Conservation (phyloP, 2,329 filamentous ascomycete species). For the Arthrobotrys conoides region DNA sequence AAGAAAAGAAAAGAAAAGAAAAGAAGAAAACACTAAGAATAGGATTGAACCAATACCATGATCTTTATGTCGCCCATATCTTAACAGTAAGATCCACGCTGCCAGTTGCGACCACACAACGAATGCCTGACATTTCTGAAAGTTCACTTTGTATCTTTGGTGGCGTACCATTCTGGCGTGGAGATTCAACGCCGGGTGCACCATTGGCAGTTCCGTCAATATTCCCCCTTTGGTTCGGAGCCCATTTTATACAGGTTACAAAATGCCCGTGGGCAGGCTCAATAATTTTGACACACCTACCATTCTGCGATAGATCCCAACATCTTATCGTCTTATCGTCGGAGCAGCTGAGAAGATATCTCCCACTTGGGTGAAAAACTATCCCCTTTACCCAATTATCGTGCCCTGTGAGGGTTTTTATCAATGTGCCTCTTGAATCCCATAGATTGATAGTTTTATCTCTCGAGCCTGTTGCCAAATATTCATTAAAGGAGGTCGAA, state of each 20-base stretch:
- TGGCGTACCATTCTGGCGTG: conserved; percentile 70
- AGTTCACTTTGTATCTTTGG: conserved; percentile 66
- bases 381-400: conserved; percentile 93
- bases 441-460: conserved; percentile 93
- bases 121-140: conserved; percentile 75
- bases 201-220: conserved; percentile 67
- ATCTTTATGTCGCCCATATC: conserved; percentile 76
- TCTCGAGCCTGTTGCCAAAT: conserved; percentile 87
- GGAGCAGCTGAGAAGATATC: conserved; percentile 85
- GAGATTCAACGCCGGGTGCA: conserved; percentile 66
- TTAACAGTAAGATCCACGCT: conserved; percentile 85
- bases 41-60: too few relatives aligned
- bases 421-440: conserved; percentile 85
- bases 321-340: conserved; percentile 94
- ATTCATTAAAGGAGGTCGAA: conserved; percentile 82
- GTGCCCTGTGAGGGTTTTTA: conserved; percentile 87
- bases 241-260: conserved; percentile 88
- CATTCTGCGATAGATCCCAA: conserved; percentile 93
- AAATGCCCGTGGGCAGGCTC: conserved; percentile 85
- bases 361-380: conserved; percentile 91
- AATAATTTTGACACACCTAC: conserved; percentile 87
- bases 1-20: conserved; percentile 7
- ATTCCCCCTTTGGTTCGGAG: conserved; percentile 77
- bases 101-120: conserved; percentile 88
- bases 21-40: background rate